Evolutionary conservation across 2,329 filamentous ascomycete genomes (phyloP).

Genomic region (Phaeosphaeriaceae sp.): DNA sequence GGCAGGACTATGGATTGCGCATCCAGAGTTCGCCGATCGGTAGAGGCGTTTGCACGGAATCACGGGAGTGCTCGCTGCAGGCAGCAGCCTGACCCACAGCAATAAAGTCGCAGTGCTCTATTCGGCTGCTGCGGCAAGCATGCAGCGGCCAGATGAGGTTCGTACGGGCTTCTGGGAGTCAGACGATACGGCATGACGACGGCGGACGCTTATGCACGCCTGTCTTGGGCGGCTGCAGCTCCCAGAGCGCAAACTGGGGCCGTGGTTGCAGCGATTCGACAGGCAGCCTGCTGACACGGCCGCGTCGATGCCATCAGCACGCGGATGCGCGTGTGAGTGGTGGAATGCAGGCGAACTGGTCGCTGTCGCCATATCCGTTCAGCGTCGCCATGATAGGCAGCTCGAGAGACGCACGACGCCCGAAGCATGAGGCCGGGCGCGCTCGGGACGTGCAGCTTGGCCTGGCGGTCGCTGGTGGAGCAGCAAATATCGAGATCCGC

Average conservation of each 20-base stretch:
- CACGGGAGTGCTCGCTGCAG: conserved; percentile 19
- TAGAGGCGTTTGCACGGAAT: conserved; percentile 18
- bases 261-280: conserved; percentile 37
- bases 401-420: conserved; percentile 11
- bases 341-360: conserved; percentile 17
- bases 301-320: conserved; percentile 42
- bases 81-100: conserved; percentile 19
- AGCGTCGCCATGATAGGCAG: conserved; percentile 31
- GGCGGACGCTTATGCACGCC: conserved; percentile 46
- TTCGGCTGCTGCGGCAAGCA: conserved; percentile 48
- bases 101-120: conserved; percentile 36
- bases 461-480: conserved; percentile 20
- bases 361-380: conserved; percentile 28
- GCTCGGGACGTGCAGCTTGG: conserved; percentile 17
- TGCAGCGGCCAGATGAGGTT: conserved; percentile 27
- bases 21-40: conserved; percentile 32
- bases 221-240: conserved; percentile 34
- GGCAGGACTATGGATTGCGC: conserved; percentile 27
- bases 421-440: conserved; percentile 12
- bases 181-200: conserved; percentile 47
- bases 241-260: conserved; percentile 8
- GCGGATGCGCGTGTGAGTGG: conserved; percentile 31
- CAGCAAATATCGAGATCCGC: conserved; percentile 27
- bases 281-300: conserved; percentile 38
- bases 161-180: conserved; percentile 28